phyloP scores from a whole-genome alignment of 768 basidiomycete species.

The Cubamyces lactineus region DNA sequence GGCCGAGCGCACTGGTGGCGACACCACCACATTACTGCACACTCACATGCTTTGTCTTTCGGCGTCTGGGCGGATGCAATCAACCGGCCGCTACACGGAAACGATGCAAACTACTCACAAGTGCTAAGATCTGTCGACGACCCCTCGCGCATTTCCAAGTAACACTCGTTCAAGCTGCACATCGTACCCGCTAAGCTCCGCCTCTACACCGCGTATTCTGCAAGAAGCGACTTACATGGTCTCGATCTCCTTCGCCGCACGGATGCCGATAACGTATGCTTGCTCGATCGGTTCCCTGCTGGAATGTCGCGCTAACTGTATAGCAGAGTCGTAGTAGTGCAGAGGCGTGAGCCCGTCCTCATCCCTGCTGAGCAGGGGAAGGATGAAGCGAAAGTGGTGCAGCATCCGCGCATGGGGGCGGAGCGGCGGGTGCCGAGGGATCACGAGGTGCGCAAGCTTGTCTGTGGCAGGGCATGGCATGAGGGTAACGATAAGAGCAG shows the following conservation, averaged over 20 bases:
- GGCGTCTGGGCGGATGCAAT: conserved; percentile 4
- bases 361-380: conserved; percentile 59
- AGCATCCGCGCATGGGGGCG: conserved; percentile 78
- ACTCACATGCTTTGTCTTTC: conserved; percentile 3
- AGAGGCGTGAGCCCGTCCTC: conserved; percentile 68
- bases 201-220: not conserved
- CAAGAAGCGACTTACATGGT: conserved; percentile 50
- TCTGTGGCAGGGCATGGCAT: conserved; percentile 44
- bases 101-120: conserved; percentile 6
- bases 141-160: conserved; percentile 63
- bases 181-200: conserved; percentile 2
- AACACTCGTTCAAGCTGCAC: conserved; percentile 62
- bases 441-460: conserved; percentile 66
- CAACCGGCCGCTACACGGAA: not conserved
- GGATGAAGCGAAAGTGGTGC: conserved; percentile 78
- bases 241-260: conserved; percentile 63
- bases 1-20: not conserved
- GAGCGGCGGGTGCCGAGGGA: conserved; percentile 69
- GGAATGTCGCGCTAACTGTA: conserved; percentile 71
- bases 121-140: conserved; percentile 50
- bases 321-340: conserved; percentile 77
- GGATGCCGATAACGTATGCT: conserved; percentile 67
- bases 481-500: not conserved
- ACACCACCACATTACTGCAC: not conserved
- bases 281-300: conserved; percentile 62